A percentile compares a stretch with the other conserved stretches of the same genome.
Conservation (phyloP, 83 land plant species). For the Picea abies region DNA sequence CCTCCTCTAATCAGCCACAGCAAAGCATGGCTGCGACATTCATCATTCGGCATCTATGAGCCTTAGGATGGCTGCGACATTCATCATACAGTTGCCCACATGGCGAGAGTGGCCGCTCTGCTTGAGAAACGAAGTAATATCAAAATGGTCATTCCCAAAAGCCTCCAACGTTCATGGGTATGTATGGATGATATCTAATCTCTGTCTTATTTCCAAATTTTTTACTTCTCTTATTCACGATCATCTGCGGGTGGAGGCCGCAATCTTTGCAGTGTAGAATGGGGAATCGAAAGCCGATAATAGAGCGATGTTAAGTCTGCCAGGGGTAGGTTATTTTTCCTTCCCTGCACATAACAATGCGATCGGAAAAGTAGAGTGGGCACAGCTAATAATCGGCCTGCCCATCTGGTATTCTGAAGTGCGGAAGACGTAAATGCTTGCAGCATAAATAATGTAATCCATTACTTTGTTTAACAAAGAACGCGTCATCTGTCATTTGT, state of each 20-base stretch:
- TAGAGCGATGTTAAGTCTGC: not conserved
- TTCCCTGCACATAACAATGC: too few species aligned
- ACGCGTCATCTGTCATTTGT: too few species aligned
- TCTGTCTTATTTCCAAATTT: too few species aligned
- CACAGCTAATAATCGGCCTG: not conserved
- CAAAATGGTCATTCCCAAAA: not conserved
- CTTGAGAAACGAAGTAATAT: not conserved
- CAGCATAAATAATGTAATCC: too few species aligned
- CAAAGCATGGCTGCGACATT: not conserved
- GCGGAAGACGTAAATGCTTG: too few species aligned
- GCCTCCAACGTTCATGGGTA: slow-evolving; percentile 4
- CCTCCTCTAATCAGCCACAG: not conserved
- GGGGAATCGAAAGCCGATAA: not conserved
- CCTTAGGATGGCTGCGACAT: not conserved
- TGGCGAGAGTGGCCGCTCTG: not conserved
- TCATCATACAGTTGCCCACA: not conserved
- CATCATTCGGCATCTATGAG: not conserved
- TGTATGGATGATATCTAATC: not conserved
- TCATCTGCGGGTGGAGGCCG: not conserved
- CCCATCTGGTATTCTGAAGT: not conserved
- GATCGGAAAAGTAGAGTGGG: too few species aligned
- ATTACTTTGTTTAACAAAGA: too few species aligned
- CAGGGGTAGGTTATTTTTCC: not conserved
- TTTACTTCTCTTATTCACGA: too few species aligned
- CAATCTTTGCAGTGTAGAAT: not conserved